Evolutionary conservation across 2,329 filamentous ascomycete species (phyloP).

Genomic region (Ceratocystis alfenasii): DNA sequence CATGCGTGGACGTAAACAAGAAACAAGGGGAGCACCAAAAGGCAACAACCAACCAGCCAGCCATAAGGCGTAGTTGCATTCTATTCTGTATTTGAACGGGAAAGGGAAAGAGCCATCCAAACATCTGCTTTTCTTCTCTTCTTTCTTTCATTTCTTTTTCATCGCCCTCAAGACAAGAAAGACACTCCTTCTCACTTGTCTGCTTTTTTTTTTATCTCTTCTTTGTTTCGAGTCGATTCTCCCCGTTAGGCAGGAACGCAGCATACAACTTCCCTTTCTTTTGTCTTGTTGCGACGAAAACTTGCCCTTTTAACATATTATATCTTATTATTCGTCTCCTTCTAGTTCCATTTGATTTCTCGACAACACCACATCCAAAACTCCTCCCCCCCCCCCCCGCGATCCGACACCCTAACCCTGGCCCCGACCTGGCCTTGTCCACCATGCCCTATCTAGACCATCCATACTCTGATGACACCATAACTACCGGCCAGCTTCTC

Average conservation of each 20-base stretch:
- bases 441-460: slow-evolving; percentile 13
- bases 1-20: slow-evolving; percentile 2
- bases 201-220: slow-evolving; percentile 3
- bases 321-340: not conserved
- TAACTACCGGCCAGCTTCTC: not conserved
- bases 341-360: not conserved
- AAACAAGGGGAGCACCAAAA: not conserved
- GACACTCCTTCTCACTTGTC: not conserved
- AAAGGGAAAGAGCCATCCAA: too few species aligned
- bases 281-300: not conserved
- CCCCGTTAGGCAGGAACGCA: not conserved
- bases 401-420: not conserved
- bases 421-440: not conserved
- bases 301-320: not conserved
- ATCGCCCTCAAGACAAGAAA: not conserved
- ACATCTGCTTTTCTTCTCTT: not conserved
- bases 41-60: not conserved
- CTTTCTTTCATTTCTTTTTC: slow-evolving; percentile 7
- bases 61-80: not conserved
- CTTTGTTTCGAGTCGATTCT: not conserved
- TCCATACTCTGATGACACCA: slow-evolving; percentile 4
- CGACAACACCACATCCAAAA: not conserved
- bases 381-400: not conserved
- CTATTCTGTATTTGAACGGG: too few species aligned
- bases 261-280: not conserved